Evolutionary conservation across 306 rosid genomes (phyloP).

Genomic region (Leucaena leucocephala): DNA sequence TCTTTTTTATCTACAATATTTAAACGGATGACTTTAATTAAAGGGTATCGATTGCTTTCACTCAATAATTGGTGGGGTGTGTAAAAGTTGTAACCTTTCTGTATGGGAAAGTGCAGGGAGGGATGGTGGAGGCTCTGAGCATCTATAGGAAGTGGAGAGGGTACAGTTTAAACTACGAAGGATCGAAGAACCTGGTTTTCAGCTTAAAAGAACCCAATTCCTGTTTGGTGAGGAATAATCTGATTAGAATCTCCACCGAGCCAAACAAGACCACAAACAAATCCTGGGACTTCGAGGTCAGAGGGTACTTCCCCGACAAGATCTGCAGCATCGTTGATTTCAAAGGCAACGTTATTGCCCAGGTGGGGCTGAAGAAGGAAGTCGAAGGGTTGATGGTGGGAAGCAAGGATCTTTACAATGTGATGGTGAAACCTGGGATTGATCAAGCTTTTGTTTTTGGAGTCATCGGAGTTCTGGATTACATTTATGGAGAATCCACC

Average conservation of each 20-base stretch:
- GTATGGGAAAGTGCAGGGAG: slow-evolving; percentile 50
- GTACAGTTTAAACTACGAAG: slow-evolving; percentile 57
- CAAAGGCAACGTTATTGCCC: slow-evolving; percentile 46
- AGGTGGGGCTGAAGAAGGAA: slow-evolving; percentile 54
- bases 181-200: slow-evolving; percentile 59
- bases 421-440: slow-evolving; percentile 48
- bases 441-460: slow-evolving; percentile 55
- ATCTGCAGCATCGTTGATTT: slow-evolving; percentile 58
- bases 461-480: slow-evolving; percentile 49
- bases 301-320: slow-evolving; percentile 59
- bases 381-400: slow-evolving; percentile 46
- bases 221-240: slow-evolving; percentile 53
- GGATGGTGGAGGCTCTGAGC: slow-evolving; percentile 81
- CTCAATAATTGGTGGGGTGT: too few relatives aligned
- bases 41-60: too few relatives aligned
- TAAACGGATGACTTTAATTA: too few relatives aligned
- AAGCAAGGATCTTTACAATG: slow-evolving; percentile 52
- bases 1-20: too few relatives aligned
- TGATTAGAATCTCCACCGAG: slow-evolving; percentile 57
- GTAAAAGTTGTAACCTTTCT: neutral
- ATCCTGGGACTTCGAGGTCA: slow-evolving; percentile 63
- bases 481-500: slow-evolving; percentile 54
- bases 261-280: slow-evolving; percentile 45
- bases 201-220: slow-evolving; percentile 76
- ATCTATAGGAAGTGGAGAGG: slow-evolving; percentile 78